A percentile compares a stretch with the other conserved stretches of the same genome.
phyloP scores from a whole-genome alignment of 106 monocot genomes.

The Dendrobium huoshanense region DNA sequence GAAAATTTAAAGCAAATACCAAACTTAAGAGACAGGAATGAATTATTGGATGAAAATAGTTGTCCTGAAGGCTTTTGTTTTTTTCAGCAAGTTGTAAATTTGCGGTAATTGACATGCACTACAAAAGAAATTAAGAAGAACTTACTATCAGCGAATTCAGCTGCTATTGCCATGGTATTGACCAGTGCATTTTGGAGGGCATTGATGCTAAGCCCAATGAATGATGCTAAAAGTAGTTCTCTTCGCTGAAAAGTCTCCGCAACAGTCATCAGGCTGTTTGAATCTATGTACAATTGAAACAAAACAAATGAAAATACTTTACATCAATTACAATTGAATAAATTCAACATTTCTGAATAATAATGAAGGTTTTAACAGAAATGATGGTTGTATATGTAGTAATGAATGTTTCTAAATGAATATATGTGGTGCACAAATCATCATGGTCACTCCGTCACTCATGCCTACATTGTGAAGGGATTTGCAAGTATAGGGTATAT shows the following conservation, averaged over 20 bases:
- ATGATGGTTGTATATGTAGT: not conserved
- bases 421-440: not conserved
- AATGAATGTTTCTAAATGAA: not conserved
- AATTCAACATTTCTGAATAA: not conserved
- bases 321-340: not conserved
- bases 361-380: not conserved
- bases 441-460: not conserved
- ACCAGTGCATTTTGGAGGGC: not conserved
- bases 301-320: not conserved
- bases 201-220: not conserved
- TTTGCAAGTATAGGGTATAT: no score
- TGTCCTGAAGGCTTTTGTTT: not conserved
- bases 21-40: not conserved
- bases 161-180: not conserved
- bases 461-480: not conserved
- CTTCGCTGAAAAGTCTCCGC: not conserved
- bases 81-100: not conserved
- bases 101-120: not conserved
- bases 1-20: not conserved
- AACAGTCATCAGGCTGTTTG: constrained; percentile 1
- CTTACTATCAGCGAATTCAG: constrained; percentile 7
- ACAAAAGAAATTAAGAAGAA: constrained; percentile 1
- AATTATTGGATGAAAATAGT: not conserved
- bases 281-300: not conserved
- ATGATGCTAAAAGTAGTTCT: not conserved